Conservation (phyloP, 1,284 basidiomycete species). For the Cryptococcus sp. region DNA sequence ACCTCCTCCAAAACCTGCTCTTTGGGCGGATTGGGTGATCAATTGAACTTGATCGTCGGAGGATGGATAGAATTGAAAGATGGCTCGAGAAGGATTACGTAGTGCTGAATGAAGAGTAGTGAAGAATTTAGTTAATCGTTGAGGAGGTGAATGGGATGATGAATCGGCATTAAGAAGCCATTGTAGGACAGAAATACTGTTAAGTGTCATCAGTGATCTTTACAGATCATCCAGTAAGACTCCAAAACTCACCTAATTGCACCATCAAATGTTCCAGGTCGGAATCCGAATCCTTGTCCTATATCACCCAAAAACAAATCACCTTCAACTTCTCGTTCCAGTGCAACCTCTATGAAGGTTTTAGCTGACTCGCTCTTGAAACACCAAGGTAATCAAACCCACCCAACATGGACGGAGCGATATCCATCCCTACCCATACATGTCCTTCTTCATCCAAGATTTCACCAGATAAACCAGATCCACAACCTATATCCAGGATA, state of each 20-base stretch:
- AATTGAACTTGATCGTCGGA: conserved; percentile 93
- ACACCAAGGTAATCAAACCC: conserved; percentile 30
- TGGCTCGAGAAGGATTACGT: conserved; percentile 84
- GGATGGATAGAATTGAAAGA: conserved; percentile 94
- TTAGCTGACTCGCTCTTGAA: not conserved
- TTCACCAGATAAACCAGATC: conserved; percentile 96
- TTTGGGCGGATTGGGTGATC: conserved; percentile 88
- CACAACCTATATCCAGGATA: conserved; percentile 94
- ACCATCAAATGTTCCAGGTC: conserved; percentile 94
- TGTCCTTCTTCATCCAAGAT: conserved; percentile 93
- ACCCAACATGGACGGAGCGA: conserved; percentile 96
- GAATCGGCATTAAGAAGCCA: conserved; percentile 98
- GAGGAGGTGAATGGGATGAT: conserved; percentile 84
- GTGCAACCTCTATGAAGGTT: conserved; percentile 68
- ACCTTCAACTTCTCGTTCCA: conserved; percentile 88
- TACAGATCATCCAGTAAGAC: not conserved
- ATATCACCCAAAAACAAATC: conserved; percentile 91
- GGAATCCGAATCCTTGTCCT: conserved; percentile 88
- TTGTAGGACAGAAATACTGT: conserved; percentile 92
- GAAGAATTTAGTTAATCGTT: conserved; percentile 90
- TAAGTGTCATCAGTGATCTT: not conserved
- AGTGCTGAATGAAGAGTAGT: conserved; percentile 90
- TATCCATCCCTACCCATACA: conserved; percentile 90
- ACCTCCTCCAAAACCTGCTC: conserved; percentile 94
- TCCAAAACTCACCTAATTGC: conserved; percentile 72